These are phyloP conservation scores for Plasmodiophora brassicae DNA, from an alignment of 208 protist genomes.

Conservation along the genomic window DNA sequence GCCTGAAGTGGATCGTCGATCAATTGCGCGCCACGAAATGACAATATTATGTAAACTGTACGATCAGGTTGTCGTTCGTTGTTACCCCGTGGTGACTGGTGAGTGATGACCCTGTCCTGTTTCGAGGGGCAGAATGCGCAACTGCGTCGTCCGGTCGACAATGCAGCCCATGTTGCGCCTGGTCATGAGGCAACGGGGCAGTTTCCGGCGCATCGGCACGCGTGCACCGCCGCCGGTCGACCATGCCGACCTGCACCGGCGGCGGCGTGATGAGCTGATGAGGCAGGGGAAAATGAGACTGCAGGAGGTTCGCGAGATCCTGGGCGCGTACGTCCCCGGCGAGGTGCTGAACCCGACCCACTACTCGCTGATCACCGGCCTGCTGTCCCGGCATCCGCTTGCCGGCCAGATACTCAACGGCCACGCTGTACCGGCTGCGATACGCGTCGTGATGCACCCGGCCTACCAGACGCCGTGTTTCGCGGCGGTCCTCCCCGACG, in stretches of 20 bases:
- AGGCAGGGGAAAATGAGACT: not conserved
- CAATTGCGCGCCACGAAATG: not conserved
- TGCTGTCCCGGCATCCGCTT: not conserved
- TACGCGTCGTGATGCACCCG: not conserved
- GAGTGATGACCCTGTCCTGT: no score
- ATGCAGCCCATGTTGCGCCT: no score
- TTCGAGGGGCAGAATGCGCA: no score
- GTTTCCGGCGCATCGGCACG: no score
- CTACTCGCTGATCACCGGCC: not conserved
- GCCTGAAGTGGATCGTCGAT: constrained; percentile 43
- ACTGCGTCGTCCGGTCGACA: no score
- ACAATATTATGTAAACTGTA: no score
- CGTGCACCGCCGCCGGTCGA: no score
- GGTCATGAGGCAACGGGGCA: no score
- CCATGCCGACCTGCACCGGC: not conserved
- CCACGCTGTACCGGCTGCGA: not conserved
- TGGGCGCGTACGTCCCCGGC: not conserved
- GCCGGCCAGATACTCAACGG: not conserved
- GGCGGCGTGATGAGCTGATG: not conserved
- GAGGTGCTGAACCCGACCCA: not conserved
- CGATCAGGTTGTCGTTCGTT: no score
- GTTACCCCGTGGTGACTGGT: no score
- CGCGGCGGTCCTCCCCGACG: not conserved
- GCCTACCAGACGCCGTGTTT: not conserved
- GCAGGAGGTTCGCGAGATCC: not conserved